Percentiles rank a stretch among this genome's conserved stretches.
phyloP scores from a whole-genome alignment of 495 filamentous ascomycete species.

The Trichocladium uniseriatum region DNA sequence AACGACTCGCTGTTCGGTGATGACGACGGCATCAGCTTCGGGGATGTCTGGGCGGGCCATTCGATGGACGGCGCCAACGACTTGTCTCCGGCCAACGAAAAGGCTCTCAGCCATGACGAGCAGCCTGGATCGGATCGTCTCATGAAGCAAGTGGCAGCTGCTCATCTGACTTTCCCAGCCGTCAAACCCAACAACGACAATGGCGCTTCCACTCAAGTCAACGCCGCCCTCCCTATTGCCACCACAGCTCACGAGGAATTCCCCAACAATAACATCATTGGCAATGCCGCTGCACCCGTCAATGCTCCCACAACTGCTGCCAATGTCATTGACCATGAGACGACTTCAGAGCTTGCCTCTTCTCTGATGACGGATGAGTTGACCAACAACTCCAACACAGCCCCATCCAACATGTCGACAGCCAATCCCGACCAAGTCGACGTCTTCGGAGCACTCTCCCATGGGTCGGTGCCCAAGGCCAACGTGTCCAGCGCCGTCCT shows the following conservation, averaged over 20 bases:
- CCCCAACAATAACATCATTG: not conserved
- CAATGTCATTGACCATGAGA: not conserved
- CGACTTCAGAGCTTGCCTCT: not conserved
- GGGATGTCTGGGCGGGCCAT: not conserved
- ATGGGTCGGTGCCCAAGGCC: not conserved
- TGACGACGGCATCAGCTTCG: not conserved
- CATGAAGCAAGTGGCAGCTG: not conserved
- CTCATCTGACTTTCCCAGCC: not conserved
- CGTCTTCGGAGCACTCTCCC: not conserved
- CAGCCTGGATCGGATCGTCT: not conserved
- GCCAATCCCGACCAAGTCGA: not conserved
- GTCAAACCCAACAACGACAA: not conserved
- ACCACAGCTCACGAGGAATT: slow-evolving; percentile 1
- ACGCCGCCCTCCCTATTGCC: not conserved
- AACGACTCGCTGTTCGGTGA: slow-evolving; percentile 1
- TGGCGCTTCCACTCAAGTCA: not conserved
- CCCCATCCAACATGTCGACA: not conserved
- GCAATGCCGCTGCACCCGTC: not conserved
- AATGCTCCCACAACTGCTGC: not conserved
- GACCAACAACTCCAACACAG: not conserved
- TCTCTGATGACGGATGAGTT: not conserved
- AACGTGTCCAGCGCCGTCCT: not conserved
- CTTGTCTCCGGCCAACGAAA: not conserved
- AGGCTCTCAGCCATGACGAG: not conserved
- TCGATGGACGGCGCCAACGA: not conserved